Percentiles rank a stretch among this genome's conserved stretches.
Conservation (phyloP, 306 rosid species). For the Citrullus amarus region DNA sequence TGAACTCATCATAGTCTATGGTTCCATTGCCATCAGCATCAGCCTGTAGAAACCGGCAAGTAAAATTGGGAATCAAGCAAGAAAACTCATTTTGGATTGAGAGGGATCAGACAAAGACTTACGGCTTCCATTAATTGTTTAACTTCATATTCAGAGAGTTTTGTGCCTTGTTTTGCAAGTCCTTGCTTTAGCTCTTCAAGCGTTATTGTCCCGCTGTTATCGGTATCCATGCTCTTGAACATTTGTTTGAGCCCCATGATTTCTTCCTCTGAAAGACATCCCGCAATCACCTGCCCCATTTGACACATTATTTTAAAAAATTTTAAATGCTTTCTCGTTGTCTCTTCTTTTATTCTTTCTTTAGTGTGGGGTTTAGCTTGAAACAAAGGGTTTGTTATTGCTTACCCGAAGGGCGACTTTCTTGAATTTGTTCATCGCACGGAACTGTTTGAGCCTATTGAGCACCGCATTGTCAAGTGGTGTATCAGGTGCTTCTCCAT, state of each 20-base stretch:
- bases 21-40: slow-evolving; percentile 97
- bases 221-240: slow-evolving; percentile 83
- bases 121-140: slow-evolving; percentile 94
- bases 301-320: not conserved
- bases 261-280: slow-evolving; percentile 97
- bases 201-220: slow-evolving; percentile 91
- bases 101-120: slow-evolving; percentile 11
- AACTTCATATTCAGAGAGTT: slow-evolving; percentile 66
- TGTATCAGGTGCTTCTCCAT: slow-evolving; percentile 90
- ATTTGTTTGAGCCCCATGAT: slow-evolving; percentile 92
- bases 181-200: slow-evolving; percentile 97
- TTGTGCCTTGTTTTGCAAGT: slow-evolving; percentile 91
- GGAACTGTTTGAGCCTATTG: slow-evolving; percentile 87
- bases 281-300: slow-evolving; percentile 66
- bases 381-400: not conserved
- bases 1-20: slow-evolving; percentile 93
- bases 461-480: slow-evolving; percentile 97
- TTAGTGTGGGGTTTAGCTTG: not conserved
- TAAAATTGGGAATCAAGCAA: not conserved
- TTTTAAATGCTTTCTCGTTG: not conserved
- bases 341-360: not conserved
- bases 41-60: slow-evolving; percentile 36
- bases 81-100: not conserved
- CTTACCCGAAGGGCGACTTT: slow-evolving; percentile 83
- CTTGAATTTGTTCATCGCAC: slow-evolving; percentile 95